phyloP scores from a whole-genome alignment of 1,139 yeast genomes.

The Nematodospora anomalae region DNA sequence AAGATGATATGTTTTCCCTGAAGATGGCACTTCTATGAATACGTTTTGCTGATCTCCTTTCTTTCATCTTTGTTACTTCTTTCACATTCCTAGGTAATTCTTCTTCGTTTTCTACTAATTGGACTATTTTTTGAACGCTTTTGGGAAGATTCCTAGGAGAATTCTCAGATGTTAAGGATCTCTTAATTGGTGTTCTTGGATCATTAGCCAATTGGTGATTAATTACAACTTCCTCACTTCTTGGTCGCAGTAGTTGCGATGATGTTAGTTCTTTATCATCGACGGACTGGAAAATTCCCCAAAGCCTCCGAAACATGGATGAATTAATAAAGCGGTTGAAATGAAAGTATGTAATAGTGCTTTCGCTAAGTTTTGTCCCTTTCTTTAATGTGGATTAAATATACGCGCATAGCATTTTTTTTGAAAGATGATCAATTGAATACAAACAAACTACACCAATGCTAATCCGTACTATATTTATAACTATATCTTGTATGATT shows the following conservation, averaged over 20 bases:
- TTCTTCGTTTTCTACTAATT: neutral
- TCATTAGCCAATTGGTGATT: neutral
- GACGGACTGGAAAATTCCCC: neutral
- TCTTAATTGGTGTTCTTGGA: neutral
- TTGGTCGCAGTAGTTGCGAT: neutral
- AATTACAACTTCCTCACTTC: neutral
- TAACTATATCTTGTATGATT: no score
- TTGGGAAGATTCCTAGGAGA: neutral
- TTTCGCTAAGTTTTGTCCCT: no score
- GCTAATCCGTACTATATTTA: no score
- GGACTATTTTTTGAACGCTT: neutral
- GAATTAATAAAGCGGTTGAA: neutral
- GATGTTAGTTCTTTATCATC: neutral
- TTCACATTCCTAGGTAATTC: neutral
- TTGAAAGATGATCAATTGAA: no score
- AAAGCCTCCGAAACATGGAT: neutral
- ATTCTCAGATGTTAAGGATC: neutral
- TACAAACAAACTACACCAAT: no score
- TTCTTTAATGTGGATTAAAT: no score
- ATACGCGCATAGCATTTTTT: no score
- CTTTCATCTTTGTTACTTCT: neutral
- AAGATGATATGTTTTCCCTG: neutral
- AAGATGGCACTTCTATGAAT: neutral
- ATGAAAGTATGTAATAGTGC: no score
- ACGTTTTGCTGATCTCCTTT: neutral